Percentiles rank a stretch among this genome's conserved stretches.
Conservation (phyloP, 768 basidiomycete species). For the Plicaturopsis crispa region DNA sequence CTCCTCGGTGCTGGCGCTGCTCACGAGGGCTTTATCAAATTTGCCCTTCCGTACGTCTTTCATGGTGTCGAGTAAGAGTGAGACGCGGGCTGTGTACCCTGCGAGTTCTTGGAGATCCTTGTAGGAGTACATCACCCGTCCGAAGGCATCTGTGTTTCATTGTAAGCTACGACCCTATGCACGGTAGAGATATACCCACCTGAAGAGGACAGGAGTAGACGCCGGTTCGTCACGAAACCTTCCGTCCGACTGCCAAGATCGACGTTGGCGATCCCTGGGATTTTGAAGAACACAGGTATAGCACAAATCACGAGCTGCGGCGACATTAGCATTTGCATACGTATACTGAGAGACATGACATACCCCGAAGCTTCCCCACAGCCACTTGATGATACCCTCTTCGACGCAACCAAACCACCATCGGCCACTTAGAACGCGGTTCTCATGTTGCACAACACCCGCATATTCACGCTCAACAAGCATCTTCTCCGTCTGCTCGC, state of each 20-base stretch:
- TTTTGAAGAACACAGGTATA: slow-evolving; percentile 86
- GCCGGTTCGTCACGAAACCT: slow-evolving; percentile 95
- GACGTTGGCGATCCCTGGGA: slow-evolving; percentile 56
- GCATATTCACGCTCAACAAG: slow-evolving; percentile 87
- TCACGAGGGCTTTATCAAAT: slow-evolving; percentile 84
- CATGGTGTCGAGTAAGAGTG: slow-evolving; percentile 86
- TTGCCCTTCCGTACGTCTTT: slow-evolving; percentile 75
- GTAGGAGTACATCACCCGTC: slow-evolving; percentile 95
- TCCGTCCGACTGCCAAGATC: slow-evolving; percentile 89
- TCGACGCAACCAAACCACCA: slow-evolving; percentile 92
- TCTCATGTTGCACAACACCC: slow-evolving; percentile 78
- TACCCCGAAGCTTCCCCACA: slow-evolving; percentile 94
- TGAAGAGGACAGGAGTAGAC: slow-evolving; percentile 81
- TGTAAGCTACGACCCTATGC: slow-evolving; percentile 1
- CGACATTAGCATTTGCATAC: slow-evolving; percentile 6
- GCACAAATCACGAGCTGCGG: slow-evolving; percentile 76
- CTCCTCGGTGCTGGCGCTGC: slow-evolving; percentile 62
- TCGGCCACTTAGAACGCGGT: slow-evolving; percentile 65
- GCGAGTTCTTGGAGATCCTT: slow-evolving; percentile 95
- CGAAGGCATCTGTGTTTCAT: slow-evolving; percentile 69
- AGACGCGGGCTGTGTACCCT: slow-evolving; percentile 90
- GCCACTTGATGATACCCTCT: slow-evolving; percentile 93
- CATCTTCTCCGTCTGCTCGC: slow-evolving; percentile 86
- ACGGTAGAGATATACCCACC: slow-evolving; percentile 30
- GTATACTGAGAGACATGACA: slow-evolving; percentile 17